Evolutionary conservation across 2,329 filamentous ascomycete genomes (phyloP).

Genomic region (Apiospora koreana): DNA sequence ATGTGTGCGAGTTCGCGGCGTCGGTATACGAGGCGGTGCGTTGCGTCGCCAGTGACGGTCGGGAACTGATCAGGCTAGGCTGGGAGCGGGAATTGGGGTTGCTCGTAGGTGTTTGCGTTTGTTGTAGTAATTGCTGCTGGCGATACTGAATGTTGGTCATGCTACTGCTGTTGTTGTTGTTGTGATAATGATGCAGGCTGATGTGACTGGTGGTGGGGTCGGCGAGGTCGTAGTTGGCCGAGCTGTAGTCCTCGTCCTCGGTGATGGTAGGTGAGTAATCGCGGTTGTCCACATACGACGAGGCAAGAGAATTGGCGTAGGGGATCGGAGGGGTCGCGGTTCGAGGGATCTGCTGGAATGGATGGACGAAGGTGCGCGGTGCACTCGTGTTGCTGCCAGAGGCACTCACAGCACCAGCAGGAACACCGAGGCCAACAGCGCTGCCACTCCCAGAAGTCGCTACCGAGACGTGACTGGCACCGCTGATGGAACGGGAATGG

Average conservation of each 20-base stretch:
- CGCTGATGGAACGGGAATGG: conserved; percentile 60
- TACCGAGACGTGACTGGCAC: conserved; percentile 57
- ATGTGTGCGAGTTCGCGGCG: conserved; percentile 30
- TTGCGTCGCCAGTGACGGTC: conserved; percentile 41
- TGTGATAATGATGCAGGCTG: conserved; percentile 28
- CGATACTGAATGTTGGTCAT: conserved; percentile 21
- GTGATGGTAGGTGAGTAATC: conserved; percentile 59
- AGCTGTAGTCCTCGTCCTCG: conserved; percentile 46
- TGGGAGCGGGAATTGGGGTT: conserved; percentile 26
- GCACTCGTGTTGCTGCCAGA: conserved; percentile 17
- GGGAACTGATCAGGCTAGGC: conserved; percentile 29
- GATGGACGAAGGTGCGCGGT: conserved; percentile 57
- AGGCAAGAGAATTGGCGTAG: conserved; percentile 58
- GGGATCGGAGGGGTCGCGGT: conserved; percentile 61
- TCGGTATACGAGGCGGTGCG: conserved; percentile 42
- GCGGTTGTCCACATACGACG: conserved; percentile 48
- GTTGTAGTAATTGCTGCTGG: conserved; percentile 8
- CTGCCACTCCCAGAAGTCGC: conserved; percentile 54
- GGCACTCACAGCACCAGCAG: conserved; percentile 13
- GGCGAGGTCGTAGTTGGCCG: conserved; percentile 16
- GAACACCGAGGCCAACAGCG: conserved; percentile 21
- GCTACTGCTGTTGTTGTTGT: conserved; percentile 14
- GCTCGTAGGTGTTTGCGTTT: conserved; percentile 7
- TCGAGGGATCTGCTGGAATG: conserved; percentile 64
- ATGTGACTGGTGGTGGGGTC: conserved; percentile 21